Conservation (phyloP, 768 basidiomycete genomes). For the Lyophyllum atratum region DNA sequence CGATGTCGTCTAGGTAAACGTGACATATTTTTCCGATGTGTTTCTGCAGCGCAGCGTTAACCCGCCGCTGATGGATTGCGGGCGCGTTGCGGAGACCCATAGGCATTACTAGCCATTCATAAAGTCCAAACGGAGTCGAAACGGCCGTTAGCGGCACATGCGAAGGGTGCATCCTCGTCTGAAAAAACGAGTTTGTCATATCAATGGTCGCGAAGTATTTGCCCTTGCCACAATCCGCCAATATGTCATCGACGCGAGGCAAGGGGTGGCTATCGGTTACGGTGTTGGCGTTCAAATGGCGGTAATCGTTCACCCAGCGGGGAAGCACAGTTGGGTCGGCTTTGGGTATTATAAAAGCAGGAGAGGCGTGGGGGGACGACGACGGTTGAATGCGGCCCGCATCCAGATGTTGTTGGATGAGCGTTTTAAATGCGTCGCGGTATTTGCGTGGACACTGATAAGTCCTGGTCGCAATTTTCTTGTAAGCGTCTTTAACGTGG, state of each 20-base stretch:
- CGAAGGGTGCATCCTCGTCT: too few relatives aligned
- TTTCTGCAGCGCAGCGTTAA: slow-evolving; percentile 1
- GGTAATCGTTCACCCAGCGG: not conserved
- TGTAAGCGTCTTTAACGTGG: too few relatives aligned
- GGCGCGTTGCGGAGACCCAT: not conserved
- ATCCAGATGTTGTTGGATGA: not conserved
- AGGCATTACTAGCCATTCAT: slow-evolving; percentile 1
- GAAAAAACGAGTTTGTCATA: too few relatives aligned
- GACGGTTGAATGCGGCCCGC: not conserved
- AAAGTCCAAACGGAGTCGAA: not conserved
- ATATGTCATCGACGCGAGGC: too few relatives aligned
- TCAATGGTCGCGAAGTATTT: too few relatives aligned
- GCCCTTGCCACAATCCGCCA: too few relatives aligned
- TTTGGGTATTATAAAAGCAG: not conserved
- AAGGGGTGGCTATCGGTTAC: not conserved
- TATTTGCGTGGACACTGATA: not conserved
- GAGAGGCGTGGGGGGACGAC: not conserved
- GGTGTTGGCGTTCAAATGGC: not conserved
- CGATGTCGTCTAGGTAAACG: slow-evolving; percentile 28
- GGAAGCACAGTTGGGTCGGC: not conserved
- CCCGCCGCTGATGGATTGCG: not conserved
- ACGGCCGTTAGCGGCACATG: not conserved
- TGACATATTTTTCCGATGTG: slow-evolving; percentile 17
- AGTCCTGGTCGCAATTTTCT: not conserved
- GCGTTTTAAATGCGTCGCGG: not conserved